phyloP scores from a whole-genome alignment of 805 yeast genomes.

The Debaryomyces prosopidis region DNA sequence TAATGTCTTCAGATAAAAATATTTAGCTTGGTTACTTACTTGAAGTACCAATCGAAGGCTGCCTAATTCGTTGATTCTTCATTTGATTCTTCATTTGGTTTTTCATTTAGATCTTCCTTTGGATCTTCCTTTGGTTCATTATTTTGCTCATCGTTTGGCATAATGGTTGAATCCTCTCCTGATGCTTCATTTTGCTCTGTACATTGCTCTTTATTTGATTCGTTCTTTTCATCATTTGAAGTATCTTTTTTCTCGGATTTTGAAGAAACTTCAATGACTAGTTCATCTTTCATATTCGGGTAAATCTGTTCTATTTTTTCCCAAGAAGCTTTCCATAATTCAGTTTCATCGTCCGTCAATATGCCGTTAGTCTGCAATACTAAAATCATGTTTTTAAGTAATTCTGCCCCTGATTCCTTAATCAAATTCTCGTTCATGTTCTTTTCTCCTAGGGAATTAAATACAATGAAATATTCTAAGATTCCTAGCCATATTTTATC shows the following conservation, averaged over 20 bases:
- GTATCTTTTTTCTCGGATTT: constrained; percentile 1
- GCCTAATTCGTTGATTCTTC: too few relatives aligned
- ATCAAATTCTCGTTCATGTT: constrained; percentile 14
- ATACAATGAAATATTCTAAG: constrained; percentile 30
- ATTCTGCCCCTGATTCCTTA: constrained; percentile 36
- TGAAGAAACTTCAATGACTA: constrained; percentile 4
- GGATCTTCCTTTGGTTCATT: not conserved
- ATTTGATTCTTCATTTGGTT: too few relatives aligned
- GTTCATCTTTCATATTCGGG: constrained; percentile 26
- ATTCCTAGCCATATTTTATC: constrained; percentile 35
- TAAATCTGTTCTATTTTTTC: constrained; percentile 25
- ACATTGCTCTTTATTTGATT: not conserved
- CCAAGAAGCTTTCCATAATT: constrained; percentile 37
- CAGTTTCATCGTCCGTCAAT: constrained; percentile 19
- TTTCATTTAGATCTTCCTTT: constrained; percentile 2
- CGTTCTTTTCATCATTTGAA: not conserved
- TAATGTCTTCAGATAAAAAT: not conserved
- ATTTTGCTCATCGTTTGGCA: not conserved
- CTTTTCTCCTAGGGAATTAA: constrained; percentile 22
- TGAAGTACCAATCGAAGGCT: not conserved
- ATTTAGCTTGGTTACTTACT: not conserved
- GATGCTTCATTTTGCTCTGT: too few relatives aligned
- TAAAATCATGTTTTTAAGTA: constrained; percentile 43
- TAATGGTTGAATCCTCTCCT: too few relatives aligned
- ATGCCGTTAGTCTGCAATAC: constrained; percentile 32